Base-by-base conservation (phyloP, 1,284 basidiomycete species). In the Golubevia pallescens region DNA sequence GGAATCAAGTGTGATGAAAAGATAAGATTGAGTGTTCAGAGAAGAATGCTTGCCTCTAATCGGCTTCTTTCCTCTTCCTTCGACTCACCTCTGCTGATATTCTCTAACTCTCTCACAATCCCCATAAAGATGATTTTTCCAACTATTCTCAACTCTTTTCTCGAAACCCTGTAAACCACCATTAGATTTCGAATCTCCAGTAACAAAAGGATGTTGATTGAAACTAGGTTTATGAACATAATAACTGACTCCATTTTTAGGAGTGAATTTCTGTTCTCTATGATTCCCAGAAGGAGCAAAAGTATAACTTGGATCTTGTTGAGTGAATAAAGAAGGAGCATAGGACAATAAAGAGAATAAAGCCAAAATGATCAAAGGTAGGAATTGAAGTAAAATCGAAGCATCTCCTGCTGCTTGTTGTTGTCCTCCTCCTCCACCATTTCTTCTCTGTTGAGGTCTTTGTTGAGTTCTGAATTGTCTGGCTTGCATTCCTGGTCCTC, bases 331-430 rank as follows among this genome's bases (percentile, higher is more conserved):
- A 6, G 78, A 62, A 10, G 81, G 81, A 20, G 77, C 65, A 32
- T 83, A 83, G 5, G 79, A 75, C 14, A 84, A 61, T 28, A 84
- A 60, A 10, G 77, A 75, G 70, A 83, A 84, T 20, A 81, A 69
- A 38, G 76, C 69, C 7, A 84, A 66, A 14, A 84, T 69, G 8
- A 83, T 56, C 6, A 84, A 57, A n/a, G 81, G 81, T 21, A 84
- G 69, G 1, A 84, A 59, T 52, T 84, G 81, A 34, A 83, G 68
- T 48, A 80, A 63, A 23, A 78, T 70, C 38, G 63, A 69, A 16
- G 78, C 73, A 51, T 78, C 71, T 53, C 75, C 68, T 14, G 69
- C 69, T 6, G 68, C 57, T 16, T 32, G 62, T n/a, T 67, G 63
- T 2, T 58, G 58, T 51, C 65, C 58, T 4, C 70, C 65, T 23